A percentile compares a stretch with the other conserved stretches of the same genome.
phyloP scores from a whole-genome alignment of 1,139 yeast genomes.

The Citeromyces hawaiiensis region DNA sequence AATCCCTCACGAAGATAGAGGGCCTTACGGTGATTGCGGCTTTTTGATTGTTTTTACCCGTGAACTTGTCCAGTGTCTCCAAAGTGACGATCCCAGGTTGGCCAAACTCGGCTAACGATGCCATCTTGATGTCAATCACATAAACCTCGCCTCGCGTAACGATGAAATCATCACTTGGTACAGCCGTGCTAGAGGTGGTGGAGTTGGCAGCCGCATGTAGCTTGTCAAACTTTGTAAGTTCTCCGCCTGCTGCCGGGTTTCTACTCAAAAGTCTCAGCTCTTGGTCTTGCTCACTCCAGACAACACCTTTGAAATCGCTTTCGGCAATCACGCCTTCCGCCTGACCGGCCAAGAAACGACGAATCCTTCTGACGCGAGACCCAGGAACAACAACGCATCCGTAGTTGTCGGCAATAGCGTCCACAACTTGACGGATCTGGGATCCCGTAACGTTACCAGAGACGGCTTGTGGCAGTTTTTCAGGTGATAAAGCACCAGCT shows the following conservation, averaged over 20 bases:
- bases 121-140: conserved; percentile 70
- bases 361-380: conserved; percentile 77
- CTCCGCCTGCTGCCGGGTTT: conserved; percentile 21
- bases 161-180: conserved; percentile 66
- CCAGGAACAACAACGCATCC: conserved; percentile 85
- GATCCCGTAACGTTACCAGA: conserved; percentile 40
- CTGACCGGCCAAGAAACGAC: conserved; percentile 94
- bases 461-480: conserved; percentile 44
- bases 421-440: conserved; percentile 62
- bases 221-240: conserved; percentile 22
- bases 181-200: conserved; percentile 27
- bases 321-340: conserved; percentile 86
- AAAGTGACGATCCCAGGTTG: conserved; percentile 57
- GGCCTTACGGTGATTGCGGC: conserved; percentile 47
- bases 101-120: conserved; percentile 40
- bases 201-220: conserved; percentile 19
- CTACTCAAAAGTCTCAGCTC: conserved; percentile 43
- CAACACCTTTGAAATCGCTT: conserved; percentile 84
- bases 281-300: conserved; percentile 79
- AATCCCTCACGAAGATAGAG: conserved; percentile 75
- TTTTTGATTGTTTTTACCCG: conserved; percentile 44
- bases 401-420: conserved; percentile 66
- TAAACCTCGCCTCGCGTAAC: conserved; percentile 80
- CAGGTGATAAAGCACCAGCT: conserved; percentile 65
- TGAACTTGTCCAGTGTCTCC: conserved; percentile 48